Evolutionary conservation across 2,329 filamentous ascomycete genomes (phyloP).

Genomic region (Nigrograna mackinnonii): DNA sequence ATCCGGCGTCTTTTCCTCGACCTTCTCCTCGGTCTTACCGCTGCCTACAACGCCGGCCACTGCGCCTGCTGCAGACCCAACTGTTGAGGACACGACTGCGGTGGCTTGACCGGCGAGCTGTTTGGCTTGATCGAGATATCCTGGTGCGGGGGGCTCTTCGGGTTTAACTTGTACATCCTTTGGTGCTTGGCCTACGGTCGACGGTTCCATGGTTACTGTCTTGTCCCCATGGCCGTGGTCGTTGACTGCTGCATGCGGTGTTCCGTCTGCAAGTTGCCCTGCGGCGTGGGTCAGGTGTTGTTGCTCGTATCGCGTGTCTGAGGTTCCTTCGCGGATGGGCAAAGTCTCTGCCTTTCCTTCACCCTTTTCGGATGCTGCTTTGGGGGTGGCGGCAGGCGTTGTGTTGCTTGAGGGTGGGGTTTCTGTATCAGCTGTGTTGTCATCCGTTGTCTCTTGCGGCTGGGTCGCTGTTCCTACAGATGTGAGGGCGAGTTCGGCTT

Average conservation of each 20-base stretch:
- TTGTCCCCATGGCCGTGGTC: slow-evolving; percentile 49
- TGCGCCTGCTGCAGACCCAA: slow-evolving; percentile 35
- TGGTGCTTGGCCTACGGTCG: slow-evolving; percentile 52
- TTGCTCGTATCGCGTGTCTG: slow-evolving; percentile 43
- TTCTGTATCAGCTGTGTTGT: slow-evolving; percentile 1
- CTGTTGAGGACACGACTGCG: slow-evolving; percentile 29
- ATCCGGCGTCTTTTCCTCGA: slow-evolving; percentile 17
- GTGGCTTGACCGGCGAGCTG: slow-evolving; percentile 33
- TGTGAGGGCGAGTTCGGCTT: slow-evolving; percentile 27
- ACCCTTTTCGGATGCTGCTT: slow-evolving; percentile 1
- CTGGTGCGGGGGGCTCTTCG: slow-evolving; percentile 34
- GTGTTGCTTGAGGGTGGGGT: slow-evolving; percentile 2
- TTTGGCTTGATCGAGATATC: slow-evolving; percentile 50
- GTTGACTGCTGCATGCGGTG: slow-evolving; percentile 43
- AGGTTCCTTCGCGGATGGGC: slow-evolving; percentile 45
- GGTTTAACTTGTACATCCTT: slow-evolving; percentile 48
- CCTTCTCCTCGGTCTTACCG: slow-evolving; percentile 24
- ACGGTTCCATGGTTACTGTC: slow-evolving; percentile 51
- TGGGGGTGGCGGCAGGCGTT: slow-evolving; percentile 15
- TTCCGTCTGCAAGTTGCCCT: slow-evolving; percentile 46
- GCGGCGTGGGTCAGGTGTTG: slow-evolving; percentile 49
- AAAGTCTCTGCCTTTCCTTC: slow-evolving; percentile 13
- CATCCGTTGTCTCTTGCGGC: slow-evolving; percentile 23
- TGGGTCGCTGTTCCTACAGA: slow-evolving; percentile 42
- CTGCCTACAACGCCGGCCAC: slow-evolving; percentile 30